Percentiles rank a stretch among this genome's conserved stretches.
phyloP scores from a whole-genome alignment of 331 rosid species.

The Rhamnella rubrinervis region DNA sequence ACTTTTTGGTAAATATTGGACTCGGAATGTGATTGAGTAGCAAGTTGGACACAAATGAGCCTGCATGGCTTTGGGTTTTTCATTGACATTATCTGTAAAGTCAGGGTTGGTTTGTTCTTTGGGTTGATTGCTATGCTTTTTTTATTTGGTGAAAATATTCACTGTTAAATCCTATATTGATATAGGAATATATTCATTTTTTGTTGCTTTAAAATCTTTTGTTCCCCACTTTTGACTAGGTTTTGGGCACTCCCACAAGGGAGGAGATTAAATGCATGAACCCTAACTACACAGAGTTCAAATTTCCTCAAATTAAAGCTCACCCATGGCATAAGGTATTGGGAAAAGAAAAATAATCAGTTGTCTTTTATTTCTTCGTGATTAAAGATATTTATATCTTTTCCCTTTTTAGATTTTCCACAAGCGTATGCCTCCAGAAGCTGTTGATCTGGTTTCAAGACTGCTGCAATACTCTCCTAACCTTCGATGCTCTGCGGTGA shows the following conservation, averaged over 20 bases:
- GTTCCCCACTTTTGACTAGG: conserved; percentile 32
- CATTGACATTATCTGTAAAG: no score
- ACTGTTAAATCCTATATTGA: not conserved
- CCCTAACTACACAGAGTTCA: conserved; percentile 87
- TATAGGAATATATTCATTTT: not conserved
- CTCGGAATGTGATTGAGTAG: not conserved
- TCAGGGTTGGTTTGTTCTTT: no score
- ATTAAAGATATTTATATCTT: conserved; percentile 4
- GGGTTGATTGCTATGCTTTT: no score
- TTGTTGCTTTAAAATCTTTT: not conserved
- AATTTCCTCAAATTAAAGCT: conserved; percentile 87
- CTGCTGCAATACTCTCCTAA: conserved; percentile 85
- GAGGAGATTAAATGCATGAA: conserved; percentile 97
- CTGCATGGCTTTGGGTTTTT: not conserved
- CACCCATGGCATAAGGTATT: conserved; percentile 96
- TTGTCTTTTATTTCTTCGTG: conserved; percentile 1
- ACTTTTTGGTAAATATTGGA: not conserved
- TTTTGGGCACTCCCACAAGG: conserved; percentile 91
- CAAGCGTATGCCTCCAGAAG: conserved; percentile 94
- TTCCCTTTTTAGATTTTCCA: conserved; percentile 58
- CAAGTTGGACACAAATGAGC: not conserved
- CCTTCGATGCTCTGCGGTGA: conserved; percentile 79
- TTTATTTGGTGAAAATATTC: not conserved
- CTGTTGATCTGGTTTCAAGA: conserved; percentile 91
- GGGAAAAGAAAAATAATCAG: not conserved